These are phyloP conservation scores for Saccharomycopsis olivae DNA, from an alignment of 805 yeast genomes.

Conservation along the genomic window DNA sequence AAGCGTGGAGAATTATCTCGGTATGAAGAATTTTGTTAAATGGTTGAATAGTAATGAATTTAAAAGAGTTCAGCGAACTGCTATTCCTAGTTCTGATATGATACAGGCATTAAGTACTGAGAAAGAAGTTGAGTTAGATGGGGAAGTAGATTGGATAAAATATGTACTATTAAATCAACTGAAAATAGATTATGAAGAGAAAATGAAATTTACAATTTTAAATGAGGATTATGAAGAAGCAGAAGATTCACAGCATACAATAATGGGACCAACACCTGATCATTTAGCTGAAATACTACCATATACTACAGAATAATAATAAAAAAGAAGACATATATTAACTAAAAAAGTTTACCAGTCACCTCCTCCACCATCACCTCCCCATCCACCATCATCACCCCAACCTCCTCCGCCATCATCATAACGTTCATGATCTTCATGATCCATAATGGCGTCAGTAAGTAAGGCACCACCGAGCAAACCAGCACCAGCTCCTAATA, in stretches of 20 bases:
- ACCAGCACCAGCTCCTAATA: constrained; percentile 45
- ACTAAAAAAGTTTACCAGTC: neutral
- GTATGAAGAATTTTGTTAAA: constrained; percentile 39
- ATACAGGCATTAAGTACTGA: constrained; percentile 22
- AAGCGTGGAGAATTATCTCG: constrained; percentile 33
- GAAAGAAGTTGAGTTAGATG: constrained; percentile 24
- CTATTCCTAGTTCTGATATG: constrained; percentile 23
- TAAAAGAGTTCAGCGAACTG: constrained; percentile 31
- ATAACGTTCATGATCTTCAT: constrained; percentile 22
- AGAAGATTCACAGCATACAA: constrained; percentile 10
- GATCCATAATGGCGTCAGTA: constrained; percentile 32
- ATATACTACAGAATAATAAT: neutral
- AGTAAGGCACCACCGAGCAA: constrained; percentile 49
- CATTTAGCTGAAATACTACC: constrained; percentile 14
- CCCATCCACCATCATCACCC: constrained; percentile 10
- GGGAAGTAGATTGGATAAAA: constrained; percentile 28
- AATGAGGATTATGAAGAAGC: constrained; percentile 17
- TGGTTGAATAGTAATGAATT: constrained; percentile 45
- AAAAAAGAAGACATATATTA: neutral
- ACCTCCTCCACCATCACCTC: constrained; percentile 10
- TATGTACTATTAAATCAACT: constrained; percentile 29
- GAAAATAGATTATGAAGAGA: constrained; percentile 23
- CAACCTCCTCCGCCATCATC: constrained; percentile 19
- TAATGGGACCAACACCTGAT: constrained; percentile 16
- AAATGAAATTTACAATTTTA: constrained; percentile 22